Evolutionary conservation across 208 protist genomes (phyloP).

Genomic region (Acanthamoeba lenticulata): DNA sequence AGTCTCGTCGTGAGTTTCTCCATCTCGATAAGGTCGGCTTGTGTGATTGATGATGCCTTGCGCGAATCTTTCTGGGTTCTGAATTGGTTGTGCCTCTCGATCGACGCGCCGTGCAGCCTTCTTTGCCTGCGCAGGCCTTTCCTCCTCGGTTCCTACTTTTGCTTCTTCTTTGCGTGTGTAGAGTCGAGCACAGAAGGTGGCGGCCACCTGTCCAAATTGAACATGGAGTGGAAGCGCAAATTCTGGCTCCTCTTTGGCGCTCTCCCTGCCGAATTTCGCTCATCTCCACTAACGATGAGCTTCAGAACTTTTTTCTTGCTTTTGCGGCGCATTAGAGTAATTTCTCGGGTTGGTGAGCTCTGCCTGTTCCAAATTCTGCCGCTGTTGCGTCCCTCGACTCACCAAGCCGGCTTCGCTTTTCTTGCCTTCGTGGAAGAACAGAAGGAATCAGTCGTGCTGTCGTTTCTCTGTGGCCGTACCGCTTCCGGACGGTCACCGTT

Average conservation of each 20-base stretch:
- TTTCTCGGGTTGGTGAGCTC: no score
- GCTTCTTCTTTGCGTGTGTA: neutral
- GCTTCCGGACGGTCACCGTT: no score
- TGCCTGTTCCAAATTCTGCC: no score
- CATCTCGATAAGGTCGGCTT: neutral
- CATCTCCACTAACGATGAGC: neutral
- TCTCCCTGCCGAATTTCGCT: neutral
- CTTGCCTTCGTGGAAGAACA: no score
- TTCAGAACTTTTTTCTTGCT: neutral
- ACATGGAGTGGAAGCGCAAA: conserved; percentile 30
- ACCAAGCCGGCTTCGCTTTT: no score
- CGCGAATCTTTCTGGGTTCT: no score
- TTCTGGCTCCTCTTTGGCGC: neutral
- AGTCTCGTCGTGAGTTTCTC: conserved; percentile 39
- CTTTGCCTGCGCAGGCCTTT: neutral
- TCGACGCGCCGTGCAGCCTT: neutral
- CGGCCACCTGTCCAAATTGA: conserved; percentile 26
- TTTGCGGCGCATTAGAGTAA: neutral
- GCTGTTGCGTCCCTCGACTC: no score
- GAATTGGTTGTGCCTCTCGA: no score
- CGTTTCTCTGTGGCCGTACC: no score
- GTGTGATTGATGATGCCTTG: neutral
- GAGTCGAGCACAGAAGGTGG: no score
- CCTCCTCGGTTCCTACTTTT: neutral
- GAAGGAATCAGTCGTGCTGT: no score